Evolutionary conservation across 2,329 filamentous ascomycete species (phyloP).

Genomic region (Camillea tinctor): DNA sequence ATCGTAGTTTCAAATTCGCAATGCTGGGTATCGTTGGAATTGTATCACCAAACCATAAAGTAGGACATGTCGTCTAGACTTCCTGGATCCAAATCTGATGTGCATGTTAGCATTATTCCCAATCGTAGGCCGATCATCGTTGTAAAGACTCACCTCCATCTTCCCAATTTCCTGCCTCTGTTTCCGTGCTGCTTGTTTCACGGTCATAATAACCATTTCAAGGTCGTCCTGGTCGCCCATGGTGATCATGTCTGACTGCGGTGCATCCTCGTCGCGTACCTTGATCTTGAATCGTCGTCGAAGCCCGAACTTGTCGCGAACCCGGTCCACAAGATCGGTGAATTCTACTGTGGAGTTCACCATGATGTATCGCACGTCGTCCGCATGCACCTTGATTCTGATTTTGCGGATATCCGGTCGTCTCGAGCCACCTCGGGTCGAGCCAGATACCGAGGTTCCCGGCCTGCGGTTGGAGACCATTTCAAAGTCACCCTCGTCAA

Average conservation of each 20-base stretch:
- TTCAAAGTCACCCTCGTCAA: constrained; percentile 78
- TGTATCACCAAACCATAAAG: constrained; percentile 24
- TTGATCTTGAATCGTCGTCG: constrained; percentile 82
- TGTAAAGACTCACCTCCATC: constrained; percentile 77
- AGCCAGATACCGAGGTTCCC: constrained; percentile 47
- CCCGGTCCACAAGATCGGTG: constrained; percentile 71
- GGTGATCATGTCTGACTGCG: constrained; percentile 88
- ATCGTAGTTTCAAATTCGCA: constrained; percentile 30
- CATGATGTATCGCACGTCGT: constrained; percentile 92
- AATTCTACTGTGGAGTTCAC: constrained; percentile 72
- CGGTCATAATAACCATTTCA: constrained; percentile 76
- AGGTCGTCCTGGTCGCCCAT: constrained; percentile 96
- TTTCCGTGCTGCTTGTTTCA: constrained; percentile 66
- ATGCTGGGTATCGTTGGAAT: constrained; percentile 35
- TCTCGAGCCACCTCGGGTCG: constrained; percentile 54
- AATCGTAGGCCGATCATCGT: too few species aligned
- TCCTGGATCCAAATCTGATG: constrained; percentile 49
- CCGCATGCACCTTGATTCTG: constrained; percentile 86
- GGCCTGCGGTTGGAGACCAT: constrained; percentile 61
- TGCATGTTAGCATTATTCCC: constrained; percentile 24
- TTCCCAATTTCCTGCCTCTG: constrained; percentile 83
- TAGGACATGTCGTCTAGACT: constrained; percentile 36
- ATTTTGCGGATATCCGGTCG: constrained; percentile 72
- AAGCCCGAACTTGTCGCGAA: constrained; percentile 84
- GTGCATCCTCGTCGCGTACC: constrained; percentile 74